phyloP scores from a whole-genome alignment of 257 asterid genomes.

The Hygrophila difformis region DNA sequence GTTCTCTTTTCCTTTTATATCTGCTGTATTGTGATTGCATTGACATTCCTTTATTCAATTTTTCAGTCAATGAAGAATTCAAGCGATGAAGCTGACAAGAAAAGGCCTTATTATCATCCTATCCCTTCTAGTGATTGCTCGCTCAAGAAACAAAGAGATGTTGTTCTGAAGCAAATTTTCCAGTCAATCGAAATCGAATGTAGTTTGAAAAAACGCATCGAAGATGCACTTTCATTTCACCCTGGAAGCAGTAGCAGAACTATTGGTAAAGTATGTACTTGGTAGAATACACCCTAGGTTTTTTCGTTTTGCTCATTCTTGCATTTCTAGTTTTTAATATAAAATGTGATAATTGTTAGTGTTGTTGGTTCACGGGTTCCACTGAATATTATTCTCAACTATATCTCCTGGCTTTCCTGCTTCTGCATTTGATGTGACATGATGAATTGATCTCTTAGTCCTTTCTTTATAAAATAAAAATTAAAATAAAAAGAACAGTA shows the following conservation, averaged over 20 bases:
- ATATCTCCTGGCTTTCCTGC: too few relatives aligned
- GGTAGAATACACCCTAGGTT: not conserved
- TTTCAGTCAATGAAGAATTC: slow-evolving; percentile 30
- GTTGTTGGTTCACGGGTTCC: too few relatives aligned
- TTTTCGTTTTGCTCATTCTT: not conserved
- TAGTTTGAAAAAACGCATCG: slow-evolving; percentile 43
- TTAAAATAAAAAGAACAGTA: too few relatives aligned
- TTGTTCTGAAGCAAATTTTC: slow-evolving; percentile 51
- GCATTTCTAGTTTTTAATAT: too few relatives aligned
- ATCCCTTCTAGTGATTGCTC: slow-evolving; percentile 23
- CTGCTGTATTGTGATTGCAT: too few relatives aligned
- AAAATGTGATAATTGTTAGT: too few relatives aligned
- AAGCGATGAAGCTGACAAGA: slow-evolving; percentile 25
- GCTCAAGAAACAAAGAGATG: slow-evolving; percentile 35
- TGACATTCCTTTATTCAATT: slow-evolving; percentile 5
- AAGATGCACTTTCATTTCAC: slow-evolving; percentile 29
- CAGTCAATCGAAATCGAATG: slow-evolving; percentile 41
- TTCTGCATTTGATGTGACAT: too few relatives aligned
- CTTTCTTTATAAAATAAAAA: too few relatives aligned
- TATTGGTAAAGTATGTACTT: slow-evolving; percentile 35
- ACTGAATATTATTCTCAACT: too few relatives aligned
- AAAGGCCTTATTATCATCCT: slow-evolving; percentile 14
- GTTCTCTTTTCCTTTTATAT: too few relatives aligned
- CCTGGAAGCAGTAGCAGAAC: slow-evolving; percentile 37
- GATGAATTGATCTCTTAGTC: too few relatives aligned